These are phyloP conservation scores for Huntiella bhutanensis DNA, from an alignment of 2,329 filamentous ascomycete genomes.

Conservation along the genomic window DNA sequence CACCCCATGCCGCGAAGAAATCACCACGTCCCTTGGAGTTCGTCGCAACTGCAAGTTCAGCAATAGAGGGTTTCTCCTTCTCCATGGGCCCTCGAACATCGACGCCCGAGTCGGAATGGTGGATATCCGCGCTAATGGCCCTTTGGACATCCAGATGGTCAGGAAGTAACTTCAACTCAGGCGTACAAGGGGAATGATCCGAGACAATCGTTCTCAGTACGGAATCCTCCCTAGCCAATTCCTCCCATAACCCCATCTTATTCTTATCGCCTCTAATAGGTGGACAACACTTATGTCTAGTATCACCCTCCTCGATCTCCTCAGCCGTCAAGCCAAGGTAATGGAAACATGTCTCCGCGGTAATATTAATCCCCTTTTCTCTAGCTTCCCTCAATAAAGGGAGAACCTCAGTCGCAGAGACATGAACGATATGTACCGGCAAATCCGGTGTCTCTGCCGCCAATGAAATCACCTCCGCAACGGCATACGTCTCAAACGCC, in stretches of 20 bases:
- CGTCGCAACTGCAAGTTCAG: conserved; percentile 13
- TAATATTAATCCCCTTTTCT: conserved; percentile 59
- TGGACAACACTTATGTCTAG: conserved; percentile 85
- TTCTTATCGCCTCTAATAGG: conserved; percentile 69
- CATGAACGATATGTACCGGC: conserved; percentile 81
- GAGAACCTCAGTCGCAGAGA: conserved; percentile 77
- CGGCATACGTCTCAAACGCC: conserved; percentile 76
- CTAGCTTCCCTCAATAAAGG: conserved; percentile 61
- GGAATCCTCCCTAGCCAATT: conserved; percentile 46
- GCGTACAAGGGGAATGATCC: conserved; percentile 92
- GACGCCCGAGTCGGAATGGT: conserved; percentile 33
- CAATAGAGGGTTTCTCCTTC: conserved; percentile 17
- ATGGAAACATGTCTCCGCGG: conserved; percentile 90
- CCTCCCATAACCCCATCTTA: conserved; percentile 72
- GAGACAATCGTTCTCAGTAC: conserved; percentile 85
- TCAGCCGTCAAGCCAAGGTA: conserved; percentile 76
- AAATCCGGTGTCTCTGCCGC: conserved; percentile 64
- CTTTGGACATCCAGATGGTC: conserved; percentile 23
- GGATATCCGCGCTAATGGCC: conserved; percentile 18
- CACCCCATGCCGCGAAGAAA: conserved; percentile 93
- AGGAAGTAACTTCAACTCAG: conserved; percentile 77
- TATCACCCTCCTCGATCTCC: conserved; percentile 66
- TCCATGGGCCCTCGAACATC: conserved; percentile 24
- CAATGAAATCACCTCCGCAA: conserved; percentile 68
- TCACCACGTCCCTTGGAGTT: conserved; percentile 37